Conservation (phyloP, 768 basidiomycete genomes). For the Gautieria morchelliformis region DNA sequence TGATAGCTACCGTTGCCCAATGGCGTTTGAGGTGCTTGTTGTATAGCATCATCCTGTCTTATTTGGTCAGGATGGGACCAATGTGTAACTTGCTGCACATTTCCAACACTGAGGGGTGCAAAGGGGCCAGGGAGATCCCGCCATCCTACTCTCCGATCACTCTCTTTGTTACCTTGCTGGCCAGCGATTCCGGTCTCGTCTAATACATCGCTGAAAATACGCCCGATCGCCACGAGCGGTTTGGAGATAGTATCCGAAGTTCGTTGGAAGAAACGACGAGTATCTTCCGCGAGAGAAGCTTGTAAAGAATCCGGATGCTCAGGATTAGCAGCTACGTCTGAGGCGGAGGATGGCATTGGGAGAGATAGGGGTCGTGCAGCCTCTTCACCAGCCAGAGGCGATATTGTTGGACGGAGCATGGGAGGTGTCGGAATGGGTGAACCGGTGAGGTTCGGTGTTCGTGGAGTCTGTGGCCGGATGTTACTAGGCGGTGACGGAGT, state of each 20-base stretch:
- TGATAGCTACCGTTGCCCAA: conserved; percentile 19
- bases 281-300: conserved; percentile 52
- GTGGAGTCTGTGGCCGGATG: conserved; percentile 19
- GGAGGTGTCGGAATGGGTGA: background rate
- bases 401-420: conserved; percentile 15
- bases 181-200: conserved; percentile 30
- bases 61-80: conserved; percentile 32
- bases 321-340: conserved; percentile 14
- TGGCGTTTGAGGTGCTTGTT: conserved; percentile 34
- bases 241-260: conserved; percentile 88
- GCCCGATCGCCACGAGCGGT: conserved; percentile 80
- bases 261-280: conserved; percentile 73
- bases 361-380: conserved; percentile 73
- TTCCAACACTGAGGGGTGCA: conserved; percentile 53
- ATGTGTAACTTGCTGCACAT: conserved; percentile 7
- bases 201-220: conserved; percentile 79
- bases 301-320: background rate
- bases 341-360: conserved; percentile 37
- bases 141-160: conserved; percentile 8
- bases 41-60: conserved; percentile 16
- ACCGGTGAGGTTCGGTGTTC: conserved; percentile 6
- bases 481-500: conserved; percentile 21
- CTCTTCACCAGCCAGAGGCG: conserved; percentile 73
- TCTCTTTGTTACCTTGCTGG: background rate
- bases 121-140: conserved; percentile 60